phyloP scores from a whole-genome alignment of 257 asterid species.

The Solanum phureja region DNA sequence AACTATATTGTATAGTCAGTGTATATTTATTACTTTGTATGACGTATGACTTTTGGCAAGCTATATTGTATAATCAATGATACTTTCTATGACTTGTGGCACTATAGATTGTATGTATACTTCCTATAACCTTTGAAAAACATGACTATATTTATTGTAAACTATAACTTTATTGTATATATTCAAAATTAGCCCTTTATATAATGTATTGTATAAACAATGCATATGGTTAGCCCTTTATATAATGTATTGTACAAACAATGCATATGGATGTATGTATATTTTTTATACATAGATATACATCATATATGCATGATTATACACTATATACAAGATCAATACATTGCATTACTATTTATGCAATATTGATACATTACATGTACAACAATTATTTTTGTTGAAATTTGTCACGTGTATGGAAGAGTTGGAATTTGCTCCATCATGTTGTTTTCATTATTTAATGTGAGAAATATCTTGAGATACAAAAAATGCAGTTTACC shows the following conservation, averaged over 20 bases:
- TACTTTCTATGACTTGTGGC: not conserved
- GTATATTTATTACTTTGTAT: not conserved
- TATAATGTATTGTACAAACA: not conserved
- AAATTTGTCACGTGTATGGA: not conserved
- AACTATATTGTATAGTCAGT: not conserved
- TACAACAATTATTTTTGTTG: not conserved
- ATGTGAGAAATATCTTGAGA: not conserved
- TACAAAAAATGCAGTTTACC: not conserved
- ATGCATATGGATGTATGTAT: not conserved
- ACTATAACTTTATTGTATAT: not conserved
- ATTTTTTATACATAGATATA: not conserved
- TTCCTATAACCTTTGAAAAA: not conserved
- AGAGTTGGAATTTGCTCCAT: not conserved
- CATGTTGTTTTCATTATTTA: too few relatives aligned
- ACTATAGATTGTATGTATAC: not conserved
- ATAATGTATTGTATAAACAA: not conserved
- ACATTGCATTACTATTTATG: not conserved
- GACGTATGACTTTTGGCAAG: not conserved
- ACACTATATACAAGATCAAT: not conserved
- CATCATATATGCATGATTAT: not conserved
- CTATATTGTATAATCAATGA: not conserved
- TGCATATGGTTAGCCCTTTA: not conserved
- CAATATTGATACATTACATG: not conserved
- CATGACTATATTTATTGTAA: not conserved
- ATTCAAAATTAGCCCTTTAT: not conserved